phyloP scores from a whole-genome alignment of 106 monocot genomes.

The Dioscorea alata region DNA sequence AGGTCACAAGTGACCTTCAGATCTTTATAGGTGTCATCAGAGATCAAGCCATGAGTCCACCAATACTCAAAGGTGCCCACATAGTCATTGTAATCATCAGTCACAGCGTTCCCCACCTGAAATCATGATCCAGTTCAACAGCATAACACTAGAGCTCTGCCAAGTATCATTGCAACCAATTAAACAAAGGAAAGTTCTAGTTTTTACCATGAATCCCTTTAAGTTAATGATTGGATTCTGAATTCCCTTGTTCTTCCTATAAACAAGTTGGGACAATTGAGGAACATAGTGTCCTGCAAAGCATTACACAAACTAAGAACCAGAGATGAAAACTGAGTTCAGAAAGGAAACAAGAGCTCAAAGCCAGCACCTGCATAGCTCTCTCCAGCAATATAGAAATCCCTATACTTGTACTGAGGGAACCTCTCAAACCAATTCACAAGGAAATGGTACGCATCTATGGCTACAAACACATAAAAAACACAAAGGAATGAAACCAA shows the following conservation, averaged over 20 bases:
- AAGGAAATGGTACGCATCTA: constrained; percentile 74
- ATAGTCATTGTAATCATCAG: constrained; percentile 73
- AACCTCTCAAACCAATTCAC: constrained; percentile 81
- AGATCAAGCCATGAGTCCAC: constrained; percentile 94
- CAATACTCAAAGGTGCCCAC: constrained; percentile 87
- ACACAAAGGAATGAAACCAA: background rate
- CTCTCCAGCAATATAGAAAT: constrained; percentile 87
- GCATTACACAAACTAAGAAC: background rate
- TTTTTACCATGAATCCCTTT: constrained; percentile 88
- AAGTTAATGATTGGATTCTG: constrained; percentile 66
- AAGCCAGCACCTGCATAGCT: constrained; percentile 65
- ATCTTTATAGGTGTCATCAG: constrained; percentile 51
- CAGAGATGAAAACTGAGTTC: no score
- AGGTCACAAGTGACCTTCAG: constrained; percentile 35
- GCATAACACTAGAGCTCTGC: no score
- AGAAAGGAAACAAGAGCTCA: no score
- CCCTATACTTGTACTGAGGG: constrained; percentile 77
- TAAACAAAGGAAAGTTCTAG: background rate
- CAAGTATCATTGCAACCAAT: no score
- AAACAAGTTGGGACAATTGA: constrained; percentile 77
- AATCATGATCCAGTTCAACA: no score
- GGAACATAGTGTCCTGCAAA: constrained; percentile 90
- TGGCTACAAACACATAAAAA: constrained; percentile 16
- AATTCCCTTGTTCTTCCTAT: constrained; percentile 51
- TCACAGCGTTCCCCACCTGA: constrained; percentile 87